Evolutionary conservation across 2,329 filamentous ascomycete genomes (phyloP), one percentile per base, ranked within the genome.

Genomic region (Karstenula rhodostoma): DNA sequence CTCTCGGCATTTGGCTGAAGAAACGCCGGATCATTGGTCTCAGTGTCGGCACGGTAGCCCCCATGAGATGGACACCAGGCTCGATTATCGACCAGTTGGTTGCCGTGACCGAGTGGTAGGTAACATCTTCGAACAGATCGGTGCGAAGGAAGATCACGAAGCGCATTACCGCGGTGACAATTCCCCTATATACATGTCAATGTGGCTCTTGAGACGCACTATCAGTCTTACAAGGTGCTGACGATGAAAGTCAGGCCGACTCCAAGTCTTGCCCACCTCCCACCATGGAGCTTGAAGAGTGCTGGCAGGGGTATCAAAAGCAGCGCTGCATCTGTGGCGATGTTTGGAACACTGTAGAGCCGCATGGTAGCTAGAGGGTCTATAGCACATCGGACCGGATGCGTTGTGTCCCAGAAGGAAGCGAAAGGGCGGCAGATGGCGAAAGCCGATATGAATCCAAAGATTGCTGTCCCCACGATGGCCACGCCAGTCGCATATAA

Each of bases 321-420:
- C 55, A 80, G 63, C 4, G 74, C 62, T 4, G 73, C 58, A 58
- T 80, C 77, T 22, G 78, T 77, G 7, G 73, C 50, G n/a, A 79
- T 77, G 55, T 79, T 78, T 6, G 76, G 74, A 23, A 79, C 53
- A 49, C 67, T 67, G 56, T 71, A 53, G 67, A 72, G 54, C 59
- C 67, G 60, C 32, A 67, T 64, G 1, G 52, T 57, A 5, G 51
- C 47, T 51, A 62, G 61, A 6, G 47, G 44, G 27, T 69, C 56
- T 58, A 69, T 64, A 2, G 52, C 62, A 44, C 67, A 69, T 15
- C 48, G 37, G 8, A 15, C 33, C 9, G 48, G 33, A n/a, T 62
- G 23, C 2, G 29, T 51, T 1, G 9, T 37, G 27, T 68, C 59
- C 67, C 66, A 68, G 27, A 63, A 65, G 0, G 56, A 44, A 43